Evolutionary conservation across 306 rosid genomes (phyloP).

Genomic region (Begonia loranthoides): DNA sequence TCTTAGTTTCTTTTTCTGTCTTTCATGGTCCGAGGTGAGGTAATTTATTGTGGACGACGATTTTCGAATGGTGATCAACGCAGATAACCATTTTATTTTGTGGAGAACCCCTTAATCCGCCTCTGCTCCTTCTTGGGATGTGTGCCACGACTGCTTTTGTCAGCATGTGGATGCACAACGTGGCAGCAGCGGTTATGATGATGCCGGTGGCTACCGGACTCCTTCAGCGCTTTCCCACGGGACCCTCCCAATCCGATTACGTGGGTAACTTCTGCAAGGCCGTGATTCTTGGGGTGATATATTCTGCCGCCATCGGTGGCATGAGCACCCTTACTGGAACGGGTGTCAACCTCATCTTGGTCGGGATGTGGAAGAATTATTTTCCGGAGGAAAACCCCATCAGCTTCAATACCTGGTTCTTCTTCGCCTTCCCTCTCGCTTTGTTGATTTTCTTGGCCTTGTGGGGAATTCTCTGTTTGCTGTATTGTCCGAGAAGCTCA

Average conservation of each 20-base stretch:
- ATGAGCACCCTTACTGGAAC: conserved; percentile 82
- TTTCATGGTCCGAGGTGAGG: not conserved
- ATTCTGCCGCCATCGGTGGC: conserved; percentile 55
- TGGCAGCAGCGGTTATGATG: conserved; percentile 75
- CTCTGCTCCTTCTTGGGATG: conserved; percentile 47
- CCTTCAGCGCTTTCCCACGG: conserved; percentile 42
- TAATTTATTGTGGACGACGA: not conserved
- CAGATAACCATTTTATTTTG: conserved; percentile 59
- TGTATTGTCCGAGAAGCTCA: conserved; percentile 39
- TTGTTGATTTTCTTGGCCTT: conserved; percentile 25
- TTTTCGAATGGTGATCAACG: no score
- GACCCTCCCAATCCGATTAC: conserved; percentile 20
- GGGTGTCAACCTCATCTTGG: conserved; percentile 72
- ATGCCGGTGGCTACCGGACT: conserved; percentile 90
- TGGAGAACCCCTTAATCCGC: conserved; percentile 64
- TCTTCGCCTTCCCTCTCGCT: conserved; percentile 56
- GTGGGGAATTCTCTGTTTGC: conserved; percentile 51
- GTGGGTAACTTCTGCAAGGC: conserved; percentile 59
- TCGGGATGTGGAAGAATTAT: conserved; percentile 79
- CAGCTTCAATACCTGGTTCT: conserved; percentile 64
- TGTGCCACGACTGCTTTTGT: conserved; percentile 66
- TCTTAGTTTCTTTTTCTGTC: not conserved
- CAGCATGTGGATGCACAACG: conserved; percentile 97
- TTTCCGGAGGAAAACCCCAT: conserved; percentile 44
- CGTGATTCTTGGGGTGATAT: conserved; percentile 57